Percentiles rank a stretch among this genome's conserved stretches.
Conservation (phyloP, 352 stramenopile species). For the Pythium dissimile region DNA sequence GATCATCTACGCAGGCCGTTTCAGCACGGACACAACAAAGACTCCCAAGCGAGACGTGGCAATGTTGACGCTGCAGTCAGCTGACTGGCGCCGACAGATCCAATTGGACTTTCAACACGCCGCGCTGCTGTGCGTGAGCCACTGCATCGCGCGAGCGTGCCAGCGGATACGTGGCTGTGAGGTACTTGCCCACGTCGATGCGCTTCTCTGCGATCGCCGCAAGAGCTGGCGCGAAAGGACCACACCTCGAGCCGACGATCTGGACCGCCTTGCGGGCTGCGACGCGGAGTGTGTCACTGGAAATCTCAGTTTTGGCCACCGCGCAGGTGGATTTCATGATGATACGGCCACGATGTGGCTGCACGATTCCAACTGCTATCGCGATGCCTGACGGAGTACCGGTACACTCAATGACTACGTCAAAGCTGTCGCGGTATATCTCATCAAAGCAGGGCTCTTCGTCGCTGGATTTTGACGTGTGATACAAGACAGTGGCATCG, state of each 20-base stretch:
- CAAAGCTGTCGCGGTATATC: slow-evolving; percentile 26
- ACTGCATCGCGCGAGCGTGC: slow-evolving; percentile 41
- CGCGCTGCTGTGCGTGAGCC: slow-evolving; percentile 39
- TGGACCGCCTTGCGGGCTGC: slow-evolving; percentile 36
- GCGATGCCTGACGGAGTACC: slow-evolving; percentile 39
- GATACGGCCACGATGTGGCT: slow-evolving; percentile 16
- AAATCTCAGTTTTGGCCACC: slow-evolving; percentile 7
- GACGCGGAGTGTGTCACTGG: neutral
- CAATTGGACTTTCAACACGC: slow-evolving; percentile 64
- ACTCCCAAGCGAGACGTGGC: neutral
- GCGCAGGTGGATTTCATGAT: slow-evolving; percentile 29
- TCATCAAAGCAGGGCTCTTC: neutral
- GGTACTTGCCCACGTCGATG: slow-evolving; percentile 66
- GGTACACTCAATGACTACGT: slow-evolving; percentile 70
- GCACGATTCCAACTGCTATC: slow-evolving; percentile 40
- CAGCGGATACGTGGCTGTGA: slow-evolving; percentile 59
- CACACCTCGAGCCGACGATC: slow-evolving; percentile 64
- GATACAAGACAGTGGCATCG: slow-evolving; percentile 20
- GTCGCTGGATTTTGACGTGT: neutral
- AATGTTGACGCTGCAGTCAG: neutral
- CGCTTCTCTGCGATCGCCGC: slow-evolving; percentile 41
- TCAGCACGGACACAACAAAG: too few relatives aligned
- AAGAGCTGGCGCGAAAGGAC: slow-evolving; percentile 54
- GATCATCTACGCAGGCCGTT: neutral
- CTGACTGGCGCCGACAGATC: slow-evolving; percentile 20